Evolutionary conservation across 257 asterid species (phyloP).

Genomic region (Catharanthus roseus): DNA sequence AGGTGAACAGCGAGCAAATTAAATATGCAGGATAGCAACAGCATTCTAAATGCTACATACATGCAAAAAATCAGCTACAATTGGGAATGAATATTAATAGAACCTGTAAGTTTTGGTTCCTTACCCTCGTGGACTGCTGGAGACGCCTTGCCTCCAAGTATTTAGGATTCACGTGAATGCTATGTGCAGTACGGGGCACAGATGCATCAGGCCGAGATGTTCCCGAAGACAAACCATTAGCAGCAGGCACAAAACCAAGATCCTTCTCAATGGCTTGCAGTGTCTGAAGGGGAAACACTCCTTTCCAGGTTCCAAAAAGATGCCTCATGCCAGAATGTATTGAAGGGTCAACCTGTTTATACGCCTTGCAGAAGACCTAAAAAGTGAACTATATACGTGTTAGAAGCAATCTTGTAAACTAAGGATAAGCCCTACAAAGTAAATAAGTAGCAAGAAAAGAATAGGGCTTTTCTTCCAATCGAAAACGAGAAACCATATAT

Average conservation of each 20-base stretch:
- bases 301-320: conserved; percentile 95
- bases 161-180: conserved; percentile 89
- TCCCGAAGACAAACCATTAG: conserved; percentile 61
- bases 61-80: background rate
- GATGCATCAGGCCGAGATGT: conserved; percentile 51
- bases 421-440: background rate
- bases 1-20: background rate
- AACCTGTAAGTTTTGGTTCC: background rate
- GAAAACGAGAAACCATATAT: background rate
- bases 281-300: conserved; percentile 70
- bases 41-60: background rate
- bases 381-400: conserved; percentile 22
- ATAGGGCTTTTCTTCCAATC: background rate
- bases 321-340: conserved; percentile 83
- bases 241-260: conserved; percentile 61
- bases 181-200: conserved; percentile 62
- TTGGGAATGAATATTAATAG: background rate
- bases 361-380: conserved; percentile 85
- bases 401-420: background rate
- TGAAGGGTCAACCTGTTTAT: conserved; percentile 77
- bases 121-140: conserved; percentile 55
- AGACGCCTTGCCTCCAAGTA: conserved; percentile 85
- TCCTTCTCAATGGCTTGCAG: conserved; percentile 78
- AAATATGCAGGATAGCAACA: background rate
- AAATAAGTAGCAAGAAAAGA: background rate